These are phyloP conservation scores for Penicillium robsamsonii DNA, from an alignment of 495 filamentous ascomycete genomes.

Conservation along the genomic window DNA sequence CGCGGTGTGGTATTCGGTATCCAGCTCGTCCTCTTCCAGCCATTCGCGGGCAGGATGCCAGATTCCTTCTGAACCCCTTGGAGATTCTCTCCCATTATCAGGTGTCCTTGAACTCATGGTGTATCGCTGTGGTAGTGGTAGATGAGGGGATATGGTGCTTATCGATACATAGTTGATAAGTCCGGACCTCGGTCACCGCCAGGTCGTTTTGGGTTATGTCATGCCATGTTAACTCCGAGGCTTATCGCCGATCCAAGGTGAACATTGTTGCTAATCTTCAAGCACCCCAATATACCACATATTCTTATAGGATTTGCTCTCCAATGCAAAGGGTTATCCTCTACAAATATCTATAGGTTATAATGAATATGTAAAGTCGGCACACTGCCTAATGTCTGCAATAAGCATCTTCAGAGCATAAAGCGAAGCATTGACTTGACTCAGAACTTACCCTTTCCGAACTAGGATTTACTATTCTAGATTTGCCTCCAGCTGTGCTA, in stretches of 20 bases:
- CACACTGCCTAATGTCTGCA: background rate
- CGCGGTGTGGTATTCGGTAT: conserved; percentile 26
- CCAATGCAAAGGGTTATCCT: background rate
- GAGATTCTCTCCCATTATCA: conserved; percentile 10
- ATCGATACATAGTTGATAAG: conserved; percentile 25
- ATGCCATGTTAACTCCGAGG: conserved; percentile 13
- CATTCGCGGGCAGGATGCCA: conserved; percentile 44
- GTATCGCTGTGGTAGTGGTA: background rate
- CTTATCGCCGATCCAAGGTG: conserved; percentile 10
- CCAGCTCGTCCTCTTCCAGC: conserved; percentile 38
- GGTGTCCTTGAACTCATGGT: conserved; percentile 16
- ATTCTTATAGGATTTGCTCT: background rate
- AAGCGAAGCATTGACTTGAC: background rate
- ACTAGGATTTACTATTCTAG: background rate
- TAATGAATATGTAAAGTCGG: background rate
- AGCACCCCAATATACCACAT: no score
- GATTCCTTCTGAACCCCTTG: conserved; percentile 11
- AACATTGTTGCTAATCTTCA: background rate
- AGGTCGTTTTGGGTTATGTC: conserved; percentile 15
- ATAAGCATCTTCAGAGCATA: background rate
- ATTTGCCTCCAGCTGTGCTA: background rate
- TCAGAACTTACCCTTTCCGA: background rate
- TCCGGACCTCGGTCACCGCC: conserved; percentile 14
- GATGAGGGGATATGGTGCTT: conserved; percentile 24
- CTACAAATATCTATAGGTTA: background rate